Percentiles rank a stretch among this genome's conserved stretches.
These are phyloP conservation scores for Coemansia sp. DNA, from an alignment of 192 early-diverging fungal genomes.

Conservation along the genomic window DNA sequence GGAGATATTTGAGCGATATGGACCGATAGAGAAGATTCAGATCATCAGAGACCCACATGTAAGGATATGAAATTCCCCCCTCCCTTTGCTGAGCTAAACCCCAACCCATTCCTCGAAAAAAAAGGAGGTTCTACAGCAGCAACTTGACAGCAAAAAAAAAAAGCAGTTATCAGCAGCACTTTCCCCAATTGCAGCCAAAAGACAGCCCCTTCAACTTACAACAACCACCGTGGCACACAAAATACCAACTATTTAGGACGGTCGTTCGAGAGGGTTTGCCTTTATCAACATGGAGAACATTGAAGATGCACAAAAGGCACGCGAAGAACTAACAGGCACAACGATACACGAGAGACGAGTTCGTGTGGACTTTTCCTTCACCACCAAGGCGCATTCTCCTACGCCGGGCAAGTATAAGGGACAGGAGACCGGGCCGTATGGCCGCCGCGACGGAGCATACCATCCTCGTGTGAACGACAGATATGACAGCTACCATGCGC, in stretches of 20 bases:
- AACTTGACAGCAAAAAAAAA: constrained; percentile 10
- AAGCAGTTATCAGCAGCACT: constrained; percentile 4
- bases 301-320: constrained; percentile 30
- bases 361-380: constrained; percentile 47
- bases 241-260: constrained; percentile 22
- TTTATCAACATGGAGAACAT: constrained; percentile 44
- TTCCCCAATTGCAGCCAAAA: too few relatives aligned
- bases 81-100: neutral
- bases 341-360: constrained; percentile 40
- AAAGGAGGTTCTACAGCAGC: constrained; percentile 11
- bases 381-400: constrained; percentile 24
- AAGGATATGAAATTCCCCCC: constrained; percentile 9
- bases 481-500: constrained; percentile 5
- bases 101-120: too few relatives aligned
- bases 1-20: constrained; percentile 38
- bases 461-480: neutral
- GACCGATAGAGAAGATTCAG: constrained; percentile 34
- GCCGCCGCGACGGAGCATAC: neutral
- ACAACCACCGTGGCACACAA: constrained; percentile 3
- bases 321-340: constrained; percentile 21
- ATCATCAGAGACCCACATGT: constrained; percentile 50
- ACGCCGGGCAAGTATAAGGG: constrained; percentile 38
- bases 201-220: too few relatives aligned
- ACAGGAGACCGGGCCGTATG: constrained; percentile 17
- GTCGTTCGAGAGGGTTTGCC: constrained; percentile 43